Evolutionary conservation across 768 basidiomycete genomes (phyloP), one percentile per base, ranked within the genome.

Genomic region (Hemileccinum rubropunctum): DNA sequence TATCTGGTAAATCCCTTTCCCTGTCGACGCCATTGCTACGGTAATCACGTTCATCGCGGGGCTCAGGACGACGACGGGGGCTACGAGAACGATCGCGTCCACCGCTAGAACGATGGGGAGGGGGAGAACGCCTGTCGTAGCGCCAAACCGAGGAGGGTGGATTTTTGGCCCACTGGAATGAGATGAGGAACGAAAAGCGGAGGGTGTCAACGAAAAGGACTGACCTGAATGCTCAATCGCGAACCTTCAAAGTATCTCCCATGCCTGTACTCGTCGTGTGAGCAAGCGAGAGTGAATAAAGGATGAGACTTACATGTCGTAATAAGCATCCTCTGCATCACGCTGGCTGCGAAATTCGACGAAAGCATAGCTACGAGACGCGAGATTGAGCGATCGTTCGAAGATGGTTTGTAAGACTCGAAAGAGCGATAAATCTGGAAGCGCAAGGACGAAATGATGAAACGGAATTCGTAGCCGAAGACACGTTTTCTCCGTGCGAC

Each of bases 111-210:
- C 71, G 71, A 30, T 64, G 48, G 53, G 75, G 58, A 61, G 77
- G 69, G 26, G 80, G 72, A 38, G 76, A 71, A 51, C 79, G 76
- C 58, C 84, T 73, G 40, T 86, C 83, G 56, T 80, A 83, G 53
- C 88, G 84, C 88, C 88, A 91, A 35, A 84, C 81, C n/a, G 85
- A 77, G 36, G 86, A 88, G 5, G 88, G 89, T 50, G 88, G 88
- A 59, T 84, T 84, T 67, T 89, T 90, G 38, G 86, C 86, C 86
- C 86, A 88, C 86, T 87, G 45, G 13, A 26, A 43, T 11, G n/a
- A n/a, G 12, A 41, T 39, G 39, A 51, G 33, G 18, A 38, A 23
- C 23, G 6, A 40, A 32, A 27, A 41, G 27, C 33, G 30, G 12
- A 42, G 14, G 14, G 6, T n/a, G 13, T 9, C 3, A 13, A 15